phyloP scores from a whole-genome alignment of 371 early-diverging fungal species.

The Rhizopus arrhizus region DNA sequence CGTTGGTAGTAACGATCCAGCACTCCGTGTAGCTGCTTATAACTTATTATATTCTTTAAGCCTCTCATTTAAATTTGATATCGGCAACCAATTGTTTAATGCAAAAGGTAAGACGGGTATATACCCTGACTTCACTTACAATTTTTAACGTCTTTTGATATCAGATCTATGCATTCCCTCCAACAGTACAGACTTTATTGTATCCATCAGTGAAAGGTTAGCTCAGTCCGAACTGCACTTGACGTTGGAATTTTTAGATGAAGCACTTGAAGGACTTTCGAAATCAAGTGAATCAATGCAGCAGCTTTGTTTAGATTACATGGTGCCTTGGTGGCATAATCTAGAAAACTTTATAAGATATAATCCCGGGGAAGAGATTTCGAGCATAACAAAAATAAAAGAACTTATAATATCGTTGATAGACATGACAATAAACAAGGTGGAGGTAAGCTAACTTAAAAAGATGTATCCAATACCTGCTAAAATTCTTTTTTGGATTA shows the following conservation, averaged over 20 bases:
- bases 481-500: conserved; percentile 6
- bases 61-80: conserved; percentile 77
- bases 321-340: conserved; percentile 89
- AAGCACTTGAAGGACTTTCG: conserved; percentile 81
- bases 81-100: conserved; percentile 78
- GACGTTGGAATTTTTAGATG: conserved; percentile 87
- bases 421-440: conserved; percentile 79
- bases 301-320: conserved; percentile 84
- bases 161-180: conserved; percentile 85
- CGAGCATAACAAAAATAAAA: conserved; percentile 63
- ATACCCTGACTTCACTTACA: no score
- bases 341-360: conserved; percentile 64
- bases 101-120: conserved; percentile 60
- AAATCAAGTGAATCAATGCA: conserved; percentile 73
- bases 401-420: conserved; percentile 78
- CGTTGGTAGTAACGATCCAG: conserved; percentile 78
- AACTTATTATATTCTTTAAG: conserved; percentile 82
- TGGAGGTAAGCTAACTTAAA: conserved; percentile 48
- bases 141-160: neutral
- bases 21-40: conserved; percentile 82
- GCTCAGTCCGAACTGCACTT: conserved; percentile 77
- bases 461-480: no score
- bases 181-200: conserved; percentile 83
- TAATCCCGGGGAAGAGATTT: conserved; percentile 51
- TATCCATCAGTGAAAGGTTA: conserved; percentile 77